Base-by-base conservation (phyloP, 768 basidiomycete genomes). In the Mycena amicta region DNA sequence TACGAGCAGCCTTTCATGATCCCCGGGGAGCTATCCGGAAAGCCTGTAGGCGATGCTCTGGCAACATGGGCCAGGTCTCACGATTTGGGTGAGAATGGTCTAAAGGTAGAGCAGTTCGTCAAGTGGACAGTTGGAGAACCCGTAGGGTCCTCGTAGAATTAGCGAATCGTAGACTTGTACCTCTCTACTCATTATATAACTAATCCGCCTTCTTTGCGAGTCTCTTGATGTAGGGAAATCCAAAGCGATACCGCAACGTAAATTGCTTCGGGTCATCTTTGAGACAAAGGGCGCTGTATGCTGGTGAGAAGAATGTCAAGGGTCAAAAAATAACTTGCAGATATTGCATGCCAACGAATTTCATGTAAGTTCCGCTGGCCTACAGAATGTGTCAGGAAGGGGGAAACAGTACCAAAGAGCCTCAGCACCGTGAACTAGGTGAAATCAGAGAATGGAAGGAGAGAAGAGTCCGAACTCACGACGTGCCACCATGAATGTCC, bases 401-500 rank as follows among this genome's bases (percentile, higher is more conserved):
- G 40, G 18, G 22, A 43, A 51, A 30, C 25, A 28, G 41, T 52
- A 11, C 41, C 8, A 8, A 37, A 37, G 33, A 37, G 33, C 8
- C 18, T 37, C 18, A 18, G 43, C 22, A 45, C 43, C 43, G 43
- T 45, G 20, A 45, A 45, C 43, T 45, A n/a, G 11, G 41, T 43
- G 6, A 20, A 46, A 60, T 56, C 12, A 61, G 60, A 18, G 59
- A 60, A 53, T 59, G 18, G 49, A 49, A 4, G 20, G 39, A 16
- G 4, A 28, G 20, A 22, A 52, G 22, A 37, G 6, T 82, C 62
- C 59, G 85, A 86, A 15, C 87, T 88, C 16, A 89, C 71, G 28
- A 88, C 64, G 71, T 89, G 88, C 87, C 87, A 90, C 87, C 87
- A 89, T 12, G 87, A 82, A 64, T 90, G 88, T 12, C 87, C 87